Conservation (phyloP, 1,284 basidiomycete genomes). For the Pseudozyma hubeiensis region DNA sequence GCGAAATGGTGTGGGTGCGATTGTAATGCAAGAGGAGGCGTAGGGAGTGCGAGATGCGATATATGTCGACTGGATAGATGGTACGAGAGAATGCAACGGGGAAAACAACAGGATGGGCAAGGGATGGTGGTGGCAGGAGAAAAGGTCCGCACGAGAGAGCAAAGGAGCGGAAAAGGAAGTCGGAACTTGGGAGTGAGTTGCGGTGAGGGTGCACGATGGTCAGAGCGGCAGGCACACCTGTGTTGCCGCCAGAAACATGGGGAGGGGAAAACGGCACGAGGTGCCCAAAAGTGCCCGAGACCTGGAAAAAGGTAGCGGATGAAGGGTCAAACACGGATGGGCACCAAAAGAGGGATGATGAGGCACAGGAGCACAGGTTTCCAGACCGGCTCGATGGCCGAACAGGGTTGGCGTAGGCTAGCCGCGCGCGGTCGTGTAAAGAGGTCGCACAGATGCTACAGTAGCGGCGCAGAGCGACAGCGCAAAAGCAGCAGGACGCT, state of each 20-base stretch:
- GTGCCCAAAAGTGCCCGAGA: slow-evolving; percentile 16
- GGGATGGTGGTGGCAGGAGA: slow-evolving; percentile 31
- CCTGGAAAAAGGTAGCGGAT: slow-evolving; percentile 12
- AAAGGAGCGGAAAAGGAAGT: slow-evolving; percentile 13
- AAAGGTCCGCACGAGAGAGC: slow-evolving; percentile 35
- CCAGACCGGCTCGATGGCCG: not conserved
- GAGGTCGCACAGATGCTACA: slow-evolving; percentile 1
- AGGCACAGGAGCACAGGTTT: not conserved
- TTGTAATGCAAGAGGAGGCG: not conserved
- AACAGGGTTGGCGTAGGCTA: not conserved
- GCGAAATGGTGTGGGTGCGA: not conserved
- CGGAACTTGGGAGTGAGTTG: slow-evolving; percentile 3
- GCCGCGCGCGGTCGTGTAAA: slow-evolving; percentile 17
- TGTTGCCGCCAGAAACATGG: not conserved
- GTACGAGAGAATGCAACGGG: slow-evolving; percentile 5
- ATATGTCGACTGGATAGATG: slow-evolving; percentile 6
- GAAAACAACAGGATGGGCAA: slow-evolving; percentile 1
- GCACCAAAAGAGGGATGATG: not conserved
- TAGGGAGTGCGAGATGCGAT: slow-evolving; percentile 14
- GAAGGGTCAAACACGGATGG: not conserved
- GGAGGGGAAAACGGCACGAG: slow-evolving; percentile 1
- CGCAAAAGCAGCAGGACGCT: no score
- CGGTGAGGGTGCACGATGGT: no score
- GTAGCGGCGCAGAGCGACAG: no score
- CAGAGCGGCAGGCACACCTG: no score